Evolutionary conservation across 176 grass and related monocot species (phyloP).

Genomic region (Hordeum vulgare): MorexV3_pseudomolecules_assembly NC_058518.1:90789909-90790408

Average conservation of each 20-base stretch:
- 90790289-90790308: not conserved
- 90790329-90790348: not conserved
- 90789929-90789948: not conserved
- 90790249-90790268: not conserved
- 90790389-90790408: not conserved
- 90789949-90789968: not conserved
- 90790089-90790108: not conserved
- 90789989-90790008: not conserved
- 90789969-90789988: not conserved
- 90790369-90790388: not conserved
- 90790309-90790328: not conserved
- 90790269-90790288: not conserved
- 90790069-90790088: not conserved
- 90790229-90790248: not conserved
- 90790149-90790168: not conserved
- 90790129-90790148: too few relatives aligned
- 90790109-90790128: too few relatives aligned
- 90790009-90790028: not conserved
- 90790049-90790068: not conserved
- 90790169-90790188: not conserved
- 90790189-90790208: not conserved
- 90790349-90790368: not conserved
- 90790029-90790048: not conserved
- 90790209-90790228: not conserved
- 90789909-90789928: not conserved